Base-by-base conservation (phyloP, 148 eudicot genomes). In the Rhododendron kiyosumense region DNA sequence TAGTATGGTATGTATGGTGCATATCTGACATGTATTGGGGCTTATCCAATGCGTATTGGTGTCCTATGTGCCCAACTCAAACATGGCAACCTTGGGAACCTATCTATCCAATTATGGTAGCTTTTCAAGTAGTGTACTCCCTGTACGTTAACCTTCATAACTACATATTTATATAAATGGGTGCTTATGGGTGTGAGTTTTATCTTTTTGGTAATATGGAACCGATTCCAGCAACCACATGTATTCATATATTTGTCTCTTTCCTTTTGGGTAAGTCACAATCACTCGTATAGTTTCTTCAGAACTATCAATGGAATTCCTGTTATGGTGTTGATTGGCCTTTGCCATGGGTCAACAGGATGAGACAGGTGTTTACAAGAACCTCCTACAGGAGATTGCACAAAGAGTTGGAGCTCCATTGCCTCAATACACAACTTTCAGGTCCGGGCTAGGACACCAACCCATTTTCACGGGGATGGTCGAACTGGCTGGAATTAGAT, bases 391-490 rank as follows among this genome's bases (percentile, higher is more conserved):
- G 85, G 97, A 92, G 90, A 90, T 94, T 87, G 86, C 95, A 49
- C 97, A 94, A 87, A 88, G 97, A 90, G 97, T 94, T 45, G 97
- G 94, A 85, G 92, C 97, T 51, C 93, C 95, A 61, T 90, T 94
- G 85, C 97, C 95, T 1, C 90, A 88, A 26, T 94, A 94, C 87
- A 88, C 88, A 84, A 93, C 95, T 83, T 94, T 84, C 87, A 87
- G 97, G 78, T 92, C 95, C 32, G 97, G 97, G 78, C 88, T 92
- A 46, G 97, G 94, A 5, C 95, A 92, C 88, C 94, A 87, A 49
- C 97, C 95, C 7, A 90, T 93, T 41, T 94, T 93, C 85, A 94
- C 97, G 14, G 95, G 97, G n/a, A 92, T 89, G 57, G 97, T 94
- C 11, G 94, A 93, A 87, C 88, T 94, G 46, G 94, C 94, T 34